A percentile compares a stretch with the other conserved stretches of the same genome.
Conservation (phyloP, 805 yeast genomes). For the Metschnikowia sp. region DNA sequence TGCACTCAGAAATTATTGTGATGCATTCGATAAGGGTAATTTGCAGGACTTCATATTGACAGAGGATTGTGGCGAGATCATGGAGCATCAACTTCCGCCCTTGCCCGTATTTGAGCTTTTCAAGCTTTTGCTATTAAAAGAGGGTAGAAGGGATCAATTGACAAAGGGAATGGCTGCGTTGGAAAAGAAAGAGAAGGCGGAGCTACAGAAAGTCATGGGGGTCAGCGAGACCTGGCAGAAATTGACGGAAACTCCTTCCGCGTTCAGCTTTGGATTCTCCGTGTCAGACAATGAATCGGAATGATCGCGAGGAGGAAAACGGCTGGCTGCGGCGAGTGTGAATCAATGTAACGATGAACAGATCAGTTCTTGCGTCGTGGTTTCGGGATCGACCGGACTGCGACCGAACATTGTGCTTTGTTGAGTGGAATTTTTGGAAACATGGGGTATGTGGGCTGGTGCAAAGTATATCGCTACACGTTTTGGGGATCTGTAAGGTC, state of each 20-base stretch:
- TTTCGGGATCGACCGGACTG: no score
- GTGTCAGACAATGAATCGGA: constrained; percentile 10
- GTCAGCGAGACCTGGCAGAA: constrained; percentile 54
- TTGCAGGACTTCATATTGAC: constrained; percentile 27
- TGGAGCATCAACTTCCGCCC: constrained; percentile 27
- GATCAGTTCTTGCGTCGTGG: no score
- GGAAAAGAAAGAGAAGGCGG: constrained; percentile 30
- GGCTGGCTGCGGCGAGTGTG: not conserved
- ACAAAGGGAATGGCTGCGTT: constrained; percentile 29
- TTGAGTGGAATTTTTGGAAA: no score
- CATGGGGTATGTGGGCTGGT: no score
- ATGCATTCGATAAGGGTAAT: constrained; percentile 23
- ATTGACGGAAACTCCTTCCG: constrained; percentile 23
- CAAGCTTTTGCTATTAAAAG: constrained; percentile 42
- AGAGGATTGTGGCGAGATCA: constrained; percentile 65
- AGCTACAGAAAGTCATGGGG: constrained; percentile 26
- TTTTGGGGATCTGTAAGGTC: no score
- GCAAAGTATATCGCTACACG: no score
- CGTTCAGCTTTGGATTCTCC: constrained; percentile 34
- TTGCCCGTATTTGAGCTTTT: constrained; percentile 66
- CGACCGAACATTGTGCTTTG: no score
- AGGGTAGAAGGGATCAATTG: constrained; percentile 37
- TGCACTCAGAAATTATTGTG: constrained; percentile 26
- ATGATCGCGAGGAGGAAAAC: not conserved
- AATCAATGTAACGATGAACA: no score